phyloP scores from a whole-genome alignment of 2,329 filamentous ascomycete species.

The Periconia macrospinosa region DNA sequence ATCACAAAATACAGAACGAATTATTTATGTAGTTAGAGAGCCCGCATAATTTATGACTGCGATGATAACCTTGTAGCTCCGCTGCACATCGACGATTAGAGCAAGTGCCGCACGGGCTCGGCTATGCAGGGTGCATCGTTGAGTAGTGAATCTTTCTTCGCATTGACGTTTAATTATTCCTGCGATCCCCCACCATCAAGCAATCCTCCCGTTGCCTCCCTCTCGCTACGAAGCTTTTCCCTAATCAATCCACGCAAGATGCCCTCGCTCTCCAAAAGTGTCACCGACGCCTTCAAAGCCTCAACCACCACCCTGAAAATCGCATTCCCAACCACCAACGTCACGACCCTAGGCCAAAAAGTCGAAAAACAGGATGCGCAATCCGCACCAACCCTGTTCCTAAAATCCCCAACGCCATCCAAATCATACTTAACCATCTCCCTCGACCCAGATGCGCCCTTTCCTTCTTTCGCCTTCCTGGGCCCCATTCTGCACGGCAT shows the following conservation, averaged over 20 bases:
- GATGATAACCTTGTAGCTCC: no score
- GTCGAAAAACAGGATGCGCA: constrained; percentile 4
- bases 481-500: constrained; percentile 12
- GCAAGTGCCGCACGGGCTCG: no score
- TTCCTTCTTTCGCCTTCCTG: constrained; percentile 4
- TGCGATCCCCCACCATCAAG: no score
- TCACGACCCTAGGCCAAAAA: constrained; percentile 2
- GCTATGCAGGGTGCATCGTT: no score
- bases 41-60: not conserved
- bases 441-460: constrained; percentile 12
- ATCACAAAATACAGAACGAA: no score
- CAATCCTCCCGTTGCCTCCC: no score
- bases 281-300: not conserved
- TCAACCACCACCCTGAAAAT: constrained; percentile 2
- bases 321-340: constrained; percentile 1
- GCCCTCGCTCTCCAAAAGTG: not conserved
- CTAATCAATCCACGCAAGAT: not conserved
- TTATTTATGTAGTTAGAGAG: no score
- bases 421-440: constrained; percentile 8
- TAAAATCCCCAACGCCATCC: not conserved
- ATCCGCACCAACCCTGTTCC: constrained; percentile 6
- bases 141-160: no score
- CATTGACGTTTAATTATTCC: no score
- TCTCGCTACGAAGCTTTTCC: no score
- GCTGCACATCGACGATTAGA: no score